Percentiles rank a stretch among this genome's conserved stretches.
These are phyloP conservation scores for Cyclocybe aegerita DNA, from an alignment of 768 basidiomycete species.

Conservation along the genomic window DNA sequence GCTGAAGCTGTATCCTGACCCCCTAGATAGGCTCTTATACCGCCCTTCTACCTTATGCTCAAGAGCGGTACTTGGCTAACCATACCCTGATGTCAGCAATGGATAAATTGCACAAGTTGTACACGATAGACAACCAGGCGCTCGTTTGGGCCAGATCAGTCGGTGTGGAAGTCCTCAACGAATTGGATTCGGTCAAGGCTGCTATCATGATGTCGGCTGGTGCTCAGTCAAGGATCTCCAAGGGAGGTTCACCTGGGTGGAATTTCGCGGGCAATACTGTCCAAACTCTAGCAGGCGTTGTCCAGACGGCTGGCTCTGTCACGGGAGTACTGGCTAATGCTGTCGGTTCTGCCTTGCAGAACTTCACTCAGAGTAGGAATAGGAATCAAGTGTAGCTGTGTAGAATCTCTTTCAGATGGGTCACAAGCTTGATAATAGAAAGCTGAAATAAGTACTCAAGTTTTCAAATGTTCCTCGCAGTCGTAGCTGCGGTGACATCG, in stretches of 20 bases:
- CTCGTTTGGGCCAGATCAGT: constrained; percentile 86
- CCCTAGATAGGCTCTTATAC: constrained; percentile 67
- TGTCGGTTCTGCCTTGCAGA: constrained; percentile 27
- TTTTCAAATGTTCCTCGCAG: no score
- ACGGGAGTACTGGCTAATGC: constrained; percentile 24
- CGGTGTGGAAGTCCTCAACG: constrained; percentile 90
- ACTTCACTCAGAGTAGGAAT: constrained; percentile 14
- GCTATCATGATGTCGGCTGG: constrained; percentile 83
- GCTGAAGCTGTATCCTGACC: neutral
- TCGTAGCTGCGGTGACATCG: no score
- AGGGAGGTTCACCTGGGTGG: constrained; percentile 26
- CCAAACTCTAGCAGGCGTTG: constrained; percentile 38
- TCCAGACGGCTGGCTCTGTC: constrained; percentile 29
- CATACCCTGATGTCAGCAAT: constrained; percentile 81
- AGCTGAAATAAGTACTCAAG: neutral
- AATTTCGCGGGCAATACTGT: constrained; percentile 42
- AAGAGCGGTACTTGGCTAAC: constrained; percentile 82
- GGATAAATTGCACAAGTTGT: constrained; percentile 91
- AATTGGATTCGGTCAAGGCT: constrained; percentile 79
- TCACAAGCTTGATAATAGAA: neutral
- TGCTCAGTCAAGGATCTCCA: constrained; percentile 21
- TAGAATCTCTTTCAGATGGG: neutral
- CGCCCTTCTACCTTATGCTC: constrained; percentile 72
- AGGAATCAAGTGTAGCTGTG: neutral
- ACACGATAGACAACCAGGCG: constrained; percentile 61